phyloP scores from a whole-genome alignment of 1,139 yeast species.

The Pichia sp. region DNA sequence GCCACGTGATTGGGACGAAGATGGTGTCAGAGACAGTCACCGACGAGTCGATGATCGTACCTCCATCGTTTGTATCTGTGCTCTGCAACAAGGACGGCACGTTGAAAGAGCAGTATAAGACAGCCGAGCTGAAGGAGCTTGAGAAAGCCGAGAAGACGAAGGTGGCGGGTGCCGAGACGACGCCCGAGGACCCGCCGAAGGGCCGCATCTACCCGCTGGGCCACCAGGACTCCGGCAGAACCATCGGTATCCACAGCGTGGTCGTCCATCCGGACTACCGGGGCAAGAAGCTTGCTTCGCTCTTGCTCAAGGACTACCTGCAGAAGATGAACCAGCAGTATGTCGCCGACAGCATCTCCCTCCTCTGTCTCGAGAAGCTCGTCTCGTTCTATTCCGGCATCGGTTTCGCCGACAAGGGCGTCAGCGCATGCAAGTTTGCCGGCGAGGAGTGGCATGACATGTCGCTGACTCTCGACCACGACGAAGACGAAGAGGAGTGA shows the following conservation, averaged over 20 bases:
- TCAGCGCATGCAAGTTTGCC: constrained; percentile 55
- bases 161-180: constrained; percentile 26
- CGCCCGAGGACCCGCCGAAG: neutral
- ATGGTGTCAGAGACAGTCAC: constrained; percentile 51
- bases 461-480: constrained; percentile 57
- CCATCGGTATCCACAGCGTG: constrained; percentile 78
- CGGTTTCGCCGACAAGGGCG: constrained; percentile 68
- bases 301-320: constrained; percentile 80
- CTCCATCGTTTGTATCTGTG: constrained; percentile 28
- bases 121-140: constrained; percentile 23
- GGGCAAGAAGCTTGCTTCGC: constrained; percentile 76
- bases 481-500: constrained; percentile 42
- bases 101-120: constrained; percentile 25
- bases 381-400: constrained; percentile 74
- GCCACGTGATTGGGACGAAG: constrained; percentile 83
- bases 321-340: constrained; percentile 87
- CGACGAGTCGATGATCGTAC: constrained; percentile 62
- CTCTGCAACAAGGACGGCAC: constrained; percentile 18
- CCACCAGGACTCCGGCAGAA: constrained; percentile 70
- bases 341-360: constrained; percentile 71
- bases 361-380: constrained; percentile 67
- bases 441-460: constrained; percentile 65
- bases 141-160: constrained; percentile 32
- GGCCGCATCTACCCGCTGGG: constrained; percentile 39
- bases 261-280: constrained; percentile 77